These are phyloP conservation scores for Auxenochlorella protothecoides DNA, from an alignment of 139 green algal species.

Conservation along the genomic window DNA sequence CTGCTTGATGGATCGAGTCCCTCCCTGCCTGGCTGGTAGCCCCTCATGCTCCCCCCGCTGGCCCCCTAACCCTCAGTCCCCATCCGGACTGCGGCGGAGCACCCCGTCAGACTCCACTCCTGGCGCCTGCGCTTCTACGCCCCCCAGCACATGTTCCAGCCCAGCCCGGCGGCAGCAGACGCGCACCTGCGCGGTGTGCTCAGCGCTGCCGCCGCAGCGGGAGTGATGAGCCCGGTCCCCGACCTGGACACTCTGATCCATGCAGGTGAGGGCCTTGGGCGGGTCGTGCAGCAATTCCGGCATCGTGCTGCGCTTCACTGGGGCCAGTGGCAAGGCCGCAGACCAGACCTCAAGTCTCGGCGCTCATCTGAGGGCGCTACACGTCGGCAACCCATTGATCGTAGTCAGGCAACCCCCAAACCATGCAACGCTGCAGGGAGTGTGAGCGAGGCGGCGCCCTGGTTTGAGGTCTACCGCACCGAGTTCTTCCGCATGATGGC, in stretches of 20 bases:
- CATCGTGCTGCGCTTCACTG: too few species aligned
- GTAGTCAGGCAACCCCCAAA: too few species aligned
- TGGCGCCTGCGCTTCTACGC: conserved; percentile 60
- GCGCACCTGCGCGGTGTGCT: conserved; percentile 49
- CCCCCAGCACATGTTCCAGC: conserved; percentile 47
- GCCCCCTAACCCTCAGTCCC: conserved; percentile 27
- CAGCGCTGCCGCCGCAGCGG: conserved; percentile 9
- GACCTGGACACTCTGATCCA: background rate
- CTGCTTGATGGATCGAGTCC: too few species aligned
- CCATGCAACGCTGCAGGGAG: too few species aligned
- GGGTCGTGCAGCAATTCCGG: background rate
- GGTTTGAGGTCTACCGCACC: conserved; percentile 60
- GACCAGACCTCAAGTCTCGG: background rate
- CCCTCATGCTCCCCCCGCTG: too few species aligned
- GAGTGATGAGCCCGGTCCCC: background rate
- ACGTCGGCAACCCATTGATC: background rate
- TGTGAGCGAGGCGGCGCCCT: conserved; percentile 31
- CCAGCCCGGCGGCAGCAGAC: conserved; percentile 51
- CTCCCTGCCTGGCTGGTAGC: background rate
- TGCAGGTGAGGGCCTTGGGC: background rate
- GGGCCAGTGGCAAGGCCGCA: too few species aligned
- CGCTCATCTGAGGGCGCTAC: background rate
- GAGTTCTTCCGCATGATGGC: conserved; percentile 65
- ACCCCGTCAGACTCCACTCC: conserved; percentile 55
- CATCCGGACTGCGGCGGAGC: conserved; percentile 53